A percentile compares a stretch with the other conserved stretches of the same genome.
Conservation (phyloP, 345 rosid genomes). For the Brassica incana region DNA sequence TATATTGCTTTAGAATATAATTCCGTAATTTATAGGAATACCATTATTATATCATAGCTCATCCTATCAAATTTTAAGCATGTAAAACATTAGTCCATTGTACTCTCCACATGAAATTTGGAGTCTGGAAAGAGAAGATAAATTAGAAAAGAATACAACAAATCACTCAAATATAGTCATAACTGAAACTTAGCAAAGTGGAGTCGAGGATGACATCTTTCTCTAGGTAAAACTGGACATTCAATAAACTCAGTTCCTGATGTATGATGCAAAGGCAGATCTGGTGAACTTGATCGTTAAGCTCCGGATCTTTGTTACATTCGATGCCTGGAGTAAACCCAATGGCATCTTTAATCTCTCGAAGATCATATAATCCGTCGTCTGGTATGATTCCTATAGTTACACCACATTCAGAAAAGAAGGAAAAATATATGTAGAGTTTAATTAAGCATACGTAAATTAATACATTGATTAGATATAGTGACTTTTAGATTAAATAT, state of each 20-base stretch:
- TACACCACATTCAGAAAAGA: neutral
- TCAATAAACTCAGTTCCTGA: neutral
- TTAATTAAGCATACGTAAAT: neutral
- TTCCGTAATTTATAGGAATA: neutral
- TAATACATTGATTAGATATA: neutral
- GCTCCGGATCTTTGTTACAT: neutral
- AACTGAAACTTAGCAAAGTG: neutral
- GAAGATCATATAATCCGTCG: slow-evolving; percentile 50
- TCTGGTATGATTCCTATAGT: slow-evolving; percentile 61
- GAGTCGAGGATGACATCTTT: neutral
- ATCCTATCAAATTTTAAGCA: neutral
- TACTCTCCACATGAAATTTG: neutral
- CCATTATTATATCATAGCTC: neutral
- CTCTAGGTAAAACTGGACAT: neutral
- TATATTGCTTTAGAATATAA: neutral
- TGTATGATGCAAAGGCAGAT: neutral
- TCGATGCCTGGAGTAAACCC: neutral
- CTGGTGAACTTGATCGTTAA: neutral
- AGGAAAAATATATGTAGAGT: neutral
- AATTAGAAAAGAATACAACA: neutral
- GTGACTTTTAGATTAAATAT: neutral
- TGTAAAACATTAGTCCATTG: neutral
- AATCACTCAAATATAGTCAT: neutral
- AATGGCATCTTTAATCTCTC: neutral
- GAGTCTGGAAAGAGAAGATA: neutral